These are phyloP conservation scores for Rhizopogon vinicolor DNA, from an alignment of 768 basidiomycete species.

Conservation along the genomic window DNA sequence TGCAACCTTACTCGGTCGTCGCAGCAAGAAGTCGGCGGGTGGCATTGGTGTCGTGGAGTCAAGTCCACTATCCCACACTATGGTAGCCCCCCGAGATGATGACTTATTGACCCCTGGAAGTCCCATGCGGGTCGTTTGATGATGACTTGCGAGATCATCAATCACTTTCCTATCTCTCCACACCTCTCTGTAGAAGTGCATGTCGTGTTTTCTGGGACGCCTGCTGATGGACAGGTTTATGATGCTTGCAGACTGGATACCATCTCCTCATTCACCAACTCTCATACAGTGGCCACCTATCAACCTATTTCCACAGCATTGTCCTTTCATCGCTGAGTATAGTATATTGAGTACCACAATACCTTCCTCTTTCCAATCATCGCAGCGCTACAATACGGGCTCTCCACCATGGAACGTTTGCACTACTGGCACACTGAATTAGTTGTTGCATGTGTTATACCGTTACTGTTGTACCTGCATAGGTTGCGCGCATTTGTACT, in stretches of 20 bases:
- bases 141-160: background rate
- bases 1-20: conserved; percentile 80
- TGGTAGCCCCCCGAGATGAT: conserved; percentile 1
- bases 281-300: background rate
- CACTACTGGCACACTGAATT: background rate
- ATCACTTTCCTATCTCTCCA: background rate
- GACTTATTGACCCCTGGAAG: conserved; percentile 18
- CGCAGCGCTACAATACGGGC: background rate
- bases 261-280: background rate
- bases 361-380: background rate
- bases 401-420: background rate
- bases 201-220: background rate
- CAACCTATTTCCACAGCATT: background rate
- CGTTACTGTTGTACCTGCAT: background rate
- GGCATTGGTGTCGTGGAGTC: conserved; percentile 16
- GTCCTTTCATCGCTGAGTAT: background rate
- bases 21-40: conserved; percentile 40
- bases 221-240: background rate
- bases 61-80: conserved; percentile 30
- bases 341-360: background rate
- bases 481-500: background rate
- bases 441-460: background rate
- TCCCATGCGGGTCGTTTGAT: conserved; percentile 27
- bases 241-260: background rate
- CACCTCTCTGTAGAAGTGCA: background rate